phyloP scores from a whole-genome alignment of 768 basidiomycete genomes.

The Macrolepiota dolichaula region DNA sequence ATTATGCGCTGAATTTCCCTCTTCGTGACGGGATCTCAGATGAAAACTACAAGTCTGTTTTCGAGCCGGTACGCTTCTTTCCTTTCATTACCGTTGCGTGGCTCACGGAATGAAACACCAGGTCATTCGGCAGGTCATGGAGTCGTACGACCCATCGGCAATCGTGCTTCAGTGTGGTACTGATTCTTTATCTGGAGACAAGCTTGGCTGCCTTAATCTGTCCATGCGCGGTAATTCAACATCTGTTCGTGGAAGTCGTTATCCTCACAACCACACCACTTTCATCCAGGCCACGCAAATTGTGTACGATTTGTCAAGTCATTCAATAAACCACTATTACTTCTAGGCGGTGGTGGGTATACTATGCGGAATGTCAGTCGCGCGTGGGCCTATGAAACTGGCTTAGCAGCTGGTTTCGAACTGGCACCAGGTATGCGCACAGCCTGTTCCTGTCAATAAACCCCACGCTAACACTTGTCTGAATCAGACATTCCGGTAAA shows the following conservation, averaged over 20 bases:
- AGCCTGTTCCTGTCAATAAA: constrained; percentile 9
- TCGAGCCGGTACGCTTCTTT: constrained; percentile 74
- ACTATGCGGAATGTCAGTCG: constrained; percentile 98
- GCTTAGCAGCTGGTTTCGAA: constrained; percentile 95
- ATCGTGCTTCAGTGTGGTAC: constrained; percentile 97
- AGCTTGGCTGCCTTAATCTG: constrained; percentile 91
- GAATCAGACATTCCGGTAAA: constrained; percentile 91
- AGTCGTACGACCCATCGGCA: constrained; percentile 89
- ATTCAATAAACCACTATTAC: constrained; percentile 88
- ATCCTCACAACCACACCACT: neutral
- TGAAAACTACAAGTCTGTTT: constrained; percentile 91
- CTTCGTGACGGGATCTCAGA: constrained; percentile 93
- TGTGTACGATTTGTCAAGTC: constrained; percentile 97
- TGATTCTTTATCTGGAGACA: constrained; percentile 94
- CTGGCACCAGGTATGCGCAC: constrained; percentile 63
- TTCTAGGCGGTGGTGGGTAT: constrained; percentile 97
- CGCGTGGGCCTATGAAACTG: constrained; percentile 98
- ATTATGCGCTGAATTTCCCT: constrained; percentile 94
- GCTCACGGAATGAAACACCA: constrained; percentile 23
- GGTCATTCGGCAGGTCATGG: constrained; percentile 94
- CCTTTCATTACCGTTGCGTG: neutral
- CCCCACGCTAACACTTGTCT: constrained; percentile 1
- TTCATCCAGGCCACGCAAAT: constrained; percentile 79
- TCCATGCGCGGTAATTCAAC: constrained; percentile 78
- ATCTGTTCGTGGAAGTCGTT: neutral